Percentiles rank a stretch among this genome's conserved stretches.
Evolutionary conservation across 140 eudicot genomes (phyloP).

Genomic region (Oenanthe javanica): DNA sequence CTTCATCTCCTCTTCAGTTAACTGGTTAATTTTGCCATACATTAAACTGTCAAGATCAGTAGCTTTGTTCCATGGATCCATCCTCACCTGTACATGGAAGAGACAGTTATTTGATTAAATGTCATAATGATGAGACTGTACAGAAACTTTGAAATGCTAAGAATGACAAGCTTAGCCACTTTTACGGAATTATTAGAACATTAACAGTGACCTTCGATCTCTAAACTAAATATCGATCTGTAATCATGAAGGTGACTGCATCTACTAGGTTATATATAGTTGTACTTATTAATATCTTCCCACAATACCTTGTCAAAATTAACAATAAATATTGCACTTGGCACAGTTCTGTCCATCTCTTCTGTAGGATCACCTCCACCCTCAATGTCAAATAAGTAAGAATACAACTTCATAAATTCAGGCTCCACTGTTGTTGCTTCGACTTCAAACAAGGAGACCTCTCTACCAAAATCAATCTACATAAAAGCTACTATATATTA

Average conservation of each 20-base stretch:
- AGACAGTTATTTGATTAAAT: slow-evolving; percentile 3
- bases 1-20: slow-evolving; percentile 76
- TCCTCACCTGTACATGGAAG: slow-evolving; percentile 57
- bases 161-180: not conserved
- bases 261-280: not conserved
- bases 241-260: not conserved
- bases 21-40: slow-evolving; percentile 38
- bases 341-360: slow-evolving; percentile 70
- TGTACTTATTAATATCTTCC: slow-evolving; percentile 8
- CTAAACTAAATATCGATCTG: not conserved
- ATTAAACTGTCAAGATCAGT: slow-evolving; percentile 71
- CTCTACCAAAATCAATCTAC: slow-evolving; percentile 91
- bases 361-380: slow-evolving; percentile 48
- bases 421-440: slow-evolving; percentile 87
- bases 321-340: slow-evolving; percentile 82
- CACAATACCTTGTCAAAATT: slow-evolving; percentile 80
- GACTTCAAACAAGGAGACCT: slow-evolving; percentile 92
- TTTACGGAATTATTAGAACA: not conserved
- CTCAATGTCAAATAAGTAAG: slow-evolving; percentile 71
- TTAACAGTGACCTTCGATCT: not conserved
- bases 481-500: slow-evolving; percentile 8
- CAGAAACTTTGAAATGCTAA: not conserved
- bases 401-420: slow-evolving; percentile 75
- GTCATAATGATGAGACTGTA: slow-evolving; percentile 7
- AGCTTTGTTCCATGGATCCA: slow-evolving; percentile 93